Evolutionary conservation across 2,329 filamentous ascomycete species (phyloP), one percentile per base, ranked within the genome.

Genomic region (Penicillium verrucosum): DNA sequence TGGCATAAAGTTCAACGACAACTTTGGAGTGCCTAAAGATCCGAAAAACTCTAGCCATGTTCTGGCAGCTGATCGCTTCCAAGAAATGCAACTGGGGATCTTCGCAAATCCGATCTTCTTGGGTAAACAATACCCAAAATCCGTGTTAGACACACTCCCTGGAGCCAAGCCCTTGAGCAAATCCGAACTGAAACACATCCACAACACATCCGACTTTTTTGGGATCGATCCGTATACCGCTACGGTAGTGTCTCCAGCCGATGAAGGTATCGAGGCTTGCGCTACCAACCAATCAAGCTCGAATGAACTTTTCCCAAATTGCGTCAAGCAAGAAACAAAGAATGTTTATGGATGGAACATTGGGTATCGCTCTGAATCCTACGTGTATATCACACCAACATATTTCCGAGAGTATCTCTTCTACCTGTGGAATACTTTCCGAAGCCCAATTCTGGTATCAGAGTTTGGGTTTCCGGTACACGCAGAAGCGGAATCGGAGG

Each of bases 351-450:
- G 82, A 2, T 86, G 84, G 84, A 74, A 81, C 61, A 81, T 85
- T 47, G 84, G 84, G 21, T 84, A 85, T 59, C 74, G 77, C 12
- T 83, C 81, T 2, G 73, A 82, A 34, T 76, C 76, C 2, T 84
- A 85, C 63, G 78, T 82, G n/a, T 85, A 85, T 69, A 80, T 81
- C 34, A 81, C 84, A 0, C 84, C 84, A 0, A 68, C 64, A 0
- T 64, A 70, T 37, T 61, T 72, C 30, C 68, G 70, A 5, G 77
- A 75, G 2, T 85, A 84, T 61, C 76, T 87, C 5, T 79, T 75
- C 60, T 86, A 85, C 63, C 70, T 87, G 2, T 83, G 80, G 75
- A 85, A 85, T 68, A 85, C 81, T 0, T 87, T 80, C 75, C 77
- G 71, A 32, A 66, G 70, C 0, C 80, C 81, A 0, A 70, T 85